Evolutionary conservation across 2,329 filamentous ascomycete species (phyloP).

Genomic region (Arachnopeziza araneosa): DNA sequence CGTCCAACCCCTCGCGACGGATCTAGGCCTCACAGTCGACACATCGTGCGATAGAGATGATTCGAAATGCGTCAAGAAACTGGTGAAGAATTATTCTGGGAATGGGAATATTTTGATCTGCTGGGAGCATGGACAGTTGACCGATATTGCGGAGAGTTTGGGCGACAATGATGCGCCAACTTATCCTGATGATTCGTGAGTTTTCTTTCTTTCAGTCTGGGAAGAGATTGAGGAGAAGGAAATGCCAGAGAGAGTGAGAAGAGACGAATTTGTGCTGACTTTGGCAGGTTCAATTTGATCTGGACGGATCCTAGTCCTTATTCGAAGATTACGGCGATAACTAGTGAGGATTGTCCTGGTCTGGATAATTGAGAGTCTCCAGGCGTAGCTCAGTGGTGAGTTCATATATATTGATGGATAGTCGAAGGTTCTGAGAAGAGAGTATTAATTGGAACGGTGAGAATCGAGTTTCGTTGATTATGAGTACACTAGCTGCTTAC

Average conservation of each 20-base stretch:
- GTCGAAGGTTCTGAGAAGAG: no score
- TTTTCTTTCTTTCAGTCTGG: neutral
- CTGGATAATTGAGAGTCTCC: constrained; percentile 35
- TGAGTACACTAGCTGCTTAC: no score
- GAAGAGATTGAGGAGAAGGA: no score
- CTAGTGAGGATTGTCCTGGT: constrained; percentile 49
- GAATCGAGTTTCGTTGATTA: no score
- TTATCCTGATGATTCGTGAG: constrained; percentile 45
- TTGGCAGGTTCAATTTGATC: constrained; percentile 45
- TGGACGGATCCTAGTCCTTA: constrained; percentile 52
- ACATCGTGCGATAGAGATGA: constrained; percentile 52
- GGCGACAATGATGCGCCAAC: constrained; percentile 44
- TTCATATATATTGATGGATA: no score
- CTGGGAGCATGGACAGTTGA: constrained; percentile 53
- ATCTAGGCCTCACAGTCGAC: constrained; percentile 51
- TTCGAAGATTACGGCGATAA: constrained; percentile 37
- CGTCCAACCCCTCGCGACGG: constrained; percentile 48
- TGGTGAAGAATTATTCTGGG: constrained; percentile 43
- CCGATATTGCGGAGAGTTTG: constrained; percentile 45
- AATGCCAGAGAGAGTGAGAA: no score
- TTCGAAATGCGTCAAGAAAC: constrained; percentile 45
- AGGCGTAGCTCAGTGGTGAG: no score
- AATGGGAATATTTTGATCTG: constrained; percentile 51
- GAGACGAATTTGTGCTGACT: no score
- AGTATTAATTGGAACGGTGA: no score